Conservation (phyloP, 2,329 filamentous ascomycete genomes). For the Colletotrichum tropicicola region DNA sequence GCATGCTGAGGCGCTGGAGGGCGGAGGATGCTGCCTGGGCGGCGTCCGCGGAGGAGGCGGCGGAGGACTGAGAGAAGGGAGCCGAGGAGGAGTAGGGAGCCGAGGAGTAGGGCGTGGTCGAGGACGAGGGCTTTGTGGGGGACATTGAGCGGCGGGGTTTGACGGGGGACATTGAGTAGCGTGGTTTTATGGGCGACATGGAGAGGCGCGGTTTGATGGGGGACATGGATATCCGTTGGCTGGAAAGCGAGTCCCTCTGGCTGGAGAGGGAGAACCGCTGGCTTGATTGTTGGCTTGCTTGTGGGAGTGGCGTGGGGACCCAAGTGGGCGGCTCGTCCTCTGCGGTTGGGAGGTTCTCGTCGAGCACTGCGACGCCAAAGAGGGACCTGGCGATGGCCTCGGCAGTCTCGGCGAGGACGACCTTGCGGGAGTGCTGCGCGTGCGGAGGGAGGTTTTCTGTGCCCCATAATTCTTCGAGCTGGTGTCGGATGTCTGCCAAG, state of each 20-base stretch:
- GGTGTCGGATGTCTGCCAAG: constrained; percentile 13
- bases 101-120: not conserved
- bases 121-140: not conserved
- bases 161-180: constrained; percentile 6
- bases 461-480: constrained; percentile 25
- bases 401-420: constrained; percentile 27
- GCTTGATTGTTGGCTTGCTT: not conserved
- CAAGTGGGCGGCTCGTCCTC: constrained; percentile 15
- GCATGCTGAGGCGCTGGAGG: constrained; percentile 31
- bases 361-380: constrained; percentile 25
- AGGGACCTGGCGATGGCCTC: constrained; percentile 27
- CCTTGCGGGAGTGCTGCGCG: constrained; percentile 19
- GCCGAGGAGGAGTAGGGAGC: constrained; percentile 4
- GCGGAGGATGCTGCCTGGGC: not conserved
- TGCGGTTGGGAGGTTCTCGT: constrained; percentile 8
- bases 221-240: constrained; percentile 12
- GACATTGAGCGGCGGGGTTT: constrained; percentile 10
- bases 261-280: constrained; percentile 14
- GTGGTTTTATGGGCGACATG: constrained; percentile 5
- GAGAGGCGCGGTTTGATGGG: constrained; percentile 16
- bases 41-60: not conserved
- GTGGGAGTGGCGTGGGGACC: constrained; percentile 16
- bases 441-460: not conserved
- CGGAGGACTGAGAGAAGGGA: constrained; percentile 2
- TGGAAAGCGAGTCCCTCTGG: constrained; percentile 5